Evolutionary conservation across 495 filamentous ascomycete species (phyloP).

Genomic region (Cryomyces antarcticus): DNA sequence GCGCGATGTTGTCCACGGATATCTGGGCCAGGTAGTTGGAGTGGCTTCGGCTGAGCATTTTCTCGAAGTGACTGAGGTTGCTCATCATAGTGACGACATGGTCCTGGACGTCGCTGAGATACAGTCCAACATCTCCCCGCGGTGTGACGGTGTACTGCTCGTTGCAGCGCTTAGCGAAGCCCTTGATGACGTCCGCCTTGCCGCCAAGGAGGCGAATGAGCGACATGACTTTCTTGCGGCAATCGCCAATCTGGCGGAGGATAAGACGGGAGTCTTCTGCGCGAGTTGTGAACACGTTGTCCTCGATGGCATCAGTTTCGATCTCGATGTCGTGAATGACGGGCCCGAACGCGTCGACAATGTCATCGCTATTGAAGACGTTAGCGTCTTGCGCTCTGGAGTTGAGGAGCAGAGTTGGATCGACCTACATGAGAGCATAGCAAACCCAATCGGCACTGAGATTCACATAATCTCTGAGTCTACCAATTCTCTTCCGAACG

Average conservation of each 20-base stretch:
- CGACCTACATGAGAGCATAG: slow-evolving; percentile 81
- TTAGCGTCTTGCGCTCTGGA: too few relatives aligned
- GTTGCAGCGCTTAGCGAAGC: slow-evolving; percentile 96
- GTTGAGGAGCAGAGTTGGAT: background rate
- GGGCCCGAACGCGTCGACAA: slow-evolving; percentile 87
- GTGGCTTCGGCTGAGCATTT: slow-evolving; percentile 89
- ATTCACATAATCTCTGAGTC: slow-evolving; percentile 80
- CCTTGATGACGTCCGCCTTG: slow-evolving; percentile 91
- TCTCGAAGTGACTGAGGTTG: slow-evolving; percentile 87
- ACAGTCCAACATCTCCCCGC: slow-evolving; percentile 85
- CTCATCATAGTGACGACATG: slow-evolving; percentile 98
- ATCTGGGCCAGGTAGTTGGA: slow-evolving; percentile 92
- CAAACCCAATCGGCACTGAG: slow-evolving; percentile 96
- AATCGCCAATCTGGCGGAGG: slow-evolving; percentile 68
- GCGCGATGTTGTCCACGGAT: slow-evolving; percentile 66
- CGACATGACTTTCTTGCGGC: slow-evolving; percentile 85
- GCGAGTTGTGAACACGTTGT: slow-evolving; percentile 78
- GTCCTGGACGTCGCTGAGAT: slow-evolving; percentile 92
- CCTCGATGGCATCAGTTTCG: slow-evolving; percentile 85
- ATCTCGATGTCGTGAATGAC: slow-evolving; percentile 67
- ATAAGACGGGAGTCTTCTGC: slow-evolving; percentile 72
- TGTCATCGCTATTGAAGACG: slow-evolving; percentile 48
- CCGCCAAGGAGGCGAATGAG: slow-evolving; percentile 83
- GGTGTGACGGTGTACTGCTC: slow-evolving; percentile 88
- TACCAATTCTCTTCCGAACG: slow-evolving; percentile 78